phyloP scores from a whole-genome alignment of 1,139 yeast genomes.

The Nematodospora anomalae region DNA sequence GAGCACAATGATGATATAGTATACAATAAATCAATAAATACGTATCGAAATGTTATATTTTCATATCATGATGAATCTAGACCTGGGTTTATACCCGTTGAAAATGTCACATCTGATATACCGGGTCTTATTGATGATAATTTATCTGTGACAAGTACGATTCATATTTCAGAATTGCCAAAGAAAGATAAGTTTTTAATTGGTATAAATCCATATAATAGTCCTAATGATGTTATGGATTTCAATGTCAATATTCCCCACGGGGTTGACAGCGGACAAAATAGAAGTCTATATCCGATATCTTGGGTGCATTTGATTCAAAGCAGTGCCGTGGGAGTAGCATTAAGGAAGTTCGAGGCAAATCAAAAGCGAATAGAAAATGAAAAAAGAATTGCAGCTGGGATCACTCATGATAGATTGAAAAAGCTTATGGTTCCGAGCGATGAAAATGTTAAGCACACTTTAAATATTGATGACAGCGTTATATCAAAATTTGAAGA shows the following conservation, averaged over 20 bases:
- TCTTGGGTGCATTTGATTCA: conserved; percentile 47
- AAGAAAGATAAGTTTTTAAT: conserved; percentile 8
- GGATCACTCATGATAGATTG: conserved; percentile 10
- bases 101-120: conserved; percentile 11
- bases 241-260: conserved; percentile 43
- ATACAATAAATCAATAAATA: conserved; percentile 10
- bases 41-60: conserved; percentile 11
- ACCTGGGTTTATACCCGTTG: conserved; percentile 15
- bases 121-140: conserved; percentile 1
- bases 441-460: conserved; percentile 14
- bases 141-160: conserved; percentile 8
- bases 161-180: conserved; percentile 11
- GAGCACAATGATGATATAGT: conserved; percentile 8
- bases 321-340: conserved; percentile 45
- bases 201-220: conserved; percentile 27
- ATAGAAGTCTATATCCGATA: conserved; percentile 46
- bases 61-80: conserved; percentile 14
- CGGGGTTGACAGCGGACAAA: conserved; percentile 24
- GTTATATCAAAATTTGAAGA: conserved; percentile 23
- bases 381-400: conserved; percentile 4
- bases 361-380: conserved; percentile 6
- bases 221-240: conserved; percentile 29
- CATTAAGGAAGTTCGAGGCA: conserved; percentile 30
- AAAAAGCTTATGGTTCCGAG: conserved; percentile 14
- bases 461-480: conserved; percentile 15